A percentile compares a stretch with the other conserved stretches of the same genome.
These are phyloP conservation scores for Sextonia rubra DNA, from an alignment of 164 flowering plant genomes.

Conservation along the genomic window DNA sequence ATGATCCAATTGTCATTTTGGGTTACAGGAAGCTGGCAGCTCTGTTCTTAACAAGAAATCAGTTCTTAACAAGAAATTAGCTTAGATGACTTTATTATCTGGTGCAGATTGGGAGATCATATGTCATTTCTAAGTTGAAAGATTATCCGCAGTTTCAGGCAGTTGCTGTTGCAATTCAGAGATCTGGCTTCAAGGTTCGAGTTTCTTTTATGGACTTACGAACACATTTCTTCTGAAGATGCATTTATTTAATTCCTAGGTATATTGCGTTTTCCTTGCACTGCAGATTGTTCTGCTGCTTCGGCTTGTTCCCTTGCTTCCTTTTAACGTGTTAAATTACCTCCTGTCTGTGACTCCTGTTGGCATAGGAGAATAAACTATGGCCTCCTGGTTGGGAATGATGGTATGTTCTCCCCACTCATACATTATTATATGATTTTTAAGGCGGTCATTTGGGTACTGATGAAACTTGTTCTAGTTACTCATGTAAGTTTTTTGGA, in stretches of 20 bases:
- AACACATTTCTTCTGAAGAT: too few species aligned
- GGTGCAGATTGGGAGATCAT: conserved; percentile 73
- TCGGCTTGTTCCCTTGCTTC: conserved; percentile 92
- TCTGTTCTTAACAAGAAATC: background rate
- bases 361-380: conserved; percentile 60
- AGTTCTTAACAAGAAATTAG: too few species aligned
- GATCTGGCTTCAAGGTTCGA: conserved; percentile 87
- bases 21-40: too few species aligned
- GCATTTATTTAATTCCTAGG: too few species aligned
- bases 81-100: background rate
- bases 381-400: conserved; percentile 98
- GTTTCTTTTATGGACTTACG: too few species aligned
- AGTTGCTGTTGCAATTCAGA: conserved; percentile 77
- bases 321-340: conserved; percentile 93
- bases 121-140: conserved; percentile 69
- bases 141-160: too few species aligned
- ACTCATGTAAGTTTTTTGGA: too few species aligned
- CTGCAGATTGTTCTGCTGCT: conserved; percentile 85
- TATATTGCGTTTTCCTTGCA: background rate
- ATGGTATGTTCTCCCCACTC: conserved; percentile 52
- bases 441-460: too few species aligned
- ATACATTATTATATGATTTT: too few species aligned
- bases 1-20: too few species aligned
- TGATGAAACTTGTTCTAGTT: too few species aligned
- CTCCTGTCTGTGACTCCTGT: conserved; percentile 94